Evolutionary conservation across 208 protist species (phyloP).

Genomic region (Crithidia fasciculata): DNA sequence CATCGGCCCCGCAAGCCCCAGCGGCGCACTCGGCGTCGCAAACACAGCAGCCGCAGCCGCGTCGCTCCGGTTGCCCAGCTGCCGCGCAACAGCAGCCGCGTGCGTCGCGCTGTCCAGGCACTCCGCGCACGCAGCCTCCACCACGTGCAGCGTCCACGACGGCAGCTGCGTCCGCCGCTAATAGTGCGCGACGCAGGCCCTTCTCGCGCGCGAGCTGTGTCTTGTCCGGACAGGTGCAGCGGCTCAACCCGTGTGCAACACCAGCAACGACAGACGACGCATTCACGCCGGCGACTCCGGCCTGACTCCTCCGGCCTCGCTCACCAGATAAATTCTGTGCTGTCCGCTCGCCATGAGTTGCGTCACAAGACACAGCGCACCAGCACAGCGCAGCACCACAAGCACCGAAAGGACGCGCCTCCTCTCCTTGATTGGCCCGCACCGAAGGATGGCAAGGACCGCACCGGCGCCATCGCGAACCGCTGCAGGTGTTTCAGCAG

Average conservation of each 20-base stretch:
- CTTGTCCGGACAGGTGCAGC: neutral
- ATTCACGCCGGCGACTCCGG: neutral
- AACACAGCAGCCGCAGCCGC: slow-evolving; percentile 1
- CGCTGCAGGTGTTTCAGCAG: too few species aligned
- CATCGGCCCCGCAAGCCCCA: slow-evolving; percentile 21
- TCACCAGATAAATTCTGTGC: too few species aligned
- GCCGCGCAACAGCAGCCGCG: slow-evolving; percentile 8
- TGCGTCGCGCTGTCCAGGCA: slow-evolving; percentile 8
- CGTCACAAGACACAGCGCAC: too few species aligned
- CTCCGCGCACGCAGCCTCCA: neutral
- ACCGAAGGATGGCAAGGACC: too few species aligned
- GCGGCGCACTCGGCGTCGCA: slow-evolving; percentile 12
- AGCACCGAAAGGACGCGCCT: too few species aligned
- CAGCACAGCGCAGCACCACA: too few species aligned
- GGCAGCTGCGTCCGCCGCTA: neutral
- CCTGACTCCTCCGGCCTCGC: too few species aligned
- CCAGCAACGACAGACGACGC: neutral
- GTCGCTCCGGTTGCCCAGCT: neutral
- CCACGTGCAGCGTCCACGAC: neutral
- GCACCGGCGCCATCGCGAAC: too few species aligned
- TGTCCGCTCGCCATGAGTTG: too few species aligned
- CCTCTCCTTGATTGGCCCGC: too few species aligned
- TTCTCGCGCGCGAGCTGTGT: neutral
- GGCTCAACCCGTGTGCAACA: neutral
- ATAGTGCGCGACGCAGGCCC: neutral